phyloP scores from a whole-genome alignment of 768 basidiomycete genomes.

The Pisolithus albus region DNA sequence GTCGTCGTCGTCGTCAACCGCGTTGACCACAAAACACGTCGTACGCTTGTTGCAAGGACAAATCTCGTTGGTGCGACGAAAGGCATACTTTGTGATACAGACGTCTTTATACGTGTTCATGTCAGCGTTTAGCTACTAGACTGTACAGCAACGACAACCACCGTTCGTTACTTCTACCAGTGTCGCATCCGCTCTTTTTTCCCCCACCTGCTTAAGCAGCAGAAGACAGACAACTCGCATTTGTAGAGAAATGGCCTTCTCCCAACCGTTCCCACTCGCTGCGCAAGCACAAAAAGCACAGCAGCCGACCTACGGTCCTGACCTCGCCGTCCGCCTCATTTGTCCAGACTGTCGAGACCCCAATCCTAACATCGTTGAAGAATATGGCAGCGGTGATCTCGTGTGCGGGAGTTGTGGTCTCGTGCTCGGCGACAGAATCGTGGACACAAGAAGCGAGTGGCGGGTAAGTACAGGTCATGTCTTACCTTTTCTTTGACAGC shows the following conservation, averaged over 20 bases:
- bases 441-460: slow-evolving; percentile 99
- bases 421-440: slow-evolving; percentile 92
- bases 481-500: slow-evolving; percentile 8
- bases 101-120: too few species aligned
- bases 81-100: too few species aligned
- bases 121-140: too few species aligned
- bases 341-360: slow-evolving; percentile 95
- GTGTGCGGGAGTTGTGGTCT: slow-evolving; percentile 92
- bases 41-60: too few species aligned
- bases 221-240: too few species aligned
- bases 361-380: slow-evolving; percentile 91
- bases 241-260: slow-evolving; percentile 47
- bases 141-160: too few species aligned
- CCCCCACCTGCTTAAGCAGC: too few species aligned
- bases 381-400: slow-evolving; percentile 96
- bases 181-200: too few species aligned
- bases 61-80: too few species aligned
- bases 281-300: slow-evolving; percentile 41
- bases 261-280: slow-evolving; percentile 78
- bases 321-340: slow-evolving; percentile 81
- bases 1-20: too few species aligned
- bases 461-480: slow-evolving; percentile 51
- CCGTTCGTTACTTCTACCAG: too few species aligned
- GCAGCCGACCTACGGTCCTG: slow-evolving; percentile 65
- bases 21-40: too few species aligned